Conservation (phyloP, 176 grass and related monocot genomes). For the Phoenix dactylifera region DNA sequence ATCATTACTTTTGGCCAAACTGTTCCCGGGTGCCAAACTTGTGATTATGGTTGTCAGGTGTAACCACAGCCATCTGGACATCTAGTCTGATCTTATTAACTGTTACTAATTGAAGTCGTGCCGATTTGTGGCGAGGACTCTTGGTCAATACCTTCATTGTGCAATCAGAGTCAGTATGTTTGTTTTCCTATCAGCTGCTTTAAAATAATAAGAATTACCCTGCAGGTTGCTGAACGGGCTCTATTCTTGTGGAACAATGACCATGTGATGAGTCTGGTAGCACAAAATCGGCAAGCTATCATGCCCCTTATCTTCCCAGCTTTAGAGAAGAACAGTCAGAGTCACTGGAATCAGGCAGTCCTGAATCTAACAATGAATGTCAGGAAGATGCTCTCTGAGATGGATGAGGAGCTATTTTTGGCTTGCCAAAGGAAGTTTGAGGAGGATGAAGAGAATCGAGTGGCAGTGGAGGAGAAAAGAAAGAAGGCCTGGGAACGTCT, state of each 20-base stretch:
- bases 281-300: slow-evolving; percentile 63
- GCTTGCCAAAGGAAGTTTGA: slow-evolving; percentile 53
- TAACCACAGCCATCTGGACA: too few relatives aligned
- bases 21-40: too few relatives aligned
- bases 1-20: too few relatives aligned
- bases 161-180: too few relatives aligned
- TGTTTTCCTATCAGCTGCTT: neutral
- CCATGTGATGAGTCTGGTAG: slow-evolving; percentile 60
- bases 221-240: slow-evolving; percentile 87
- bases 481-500: slow-evolving; percentile 59
- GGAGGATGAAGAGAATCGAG: slow-evolving; percentile 56
- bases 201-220: neutral
- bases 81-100: too few relatives aligned
- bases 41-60: too few relatives aligned
- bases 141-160: too few relatives aligned
- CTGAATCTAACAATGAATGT: slow-evolving; percentile 74
- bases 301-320: slow-evolving; percentile 71
- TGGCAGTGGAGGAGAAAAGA: slow-evolving; percentile 34
- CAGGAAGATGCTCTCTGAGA: slow-evolving; percentile 75
- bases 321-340: slow-evolving; percentile 55
- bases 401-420: slow-evolving; percentile 62
- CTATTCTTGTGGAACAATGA: slow-evolving; percentile 95
- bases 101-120: too few relatives aligned
- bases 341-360: slow-evolving; percentile 85
- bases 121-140: too few relatives aligned